Evolutionary conservation across 2,329 filamentous ascomycete species (phyloP).

Genomic region (Fusarium sp.): DNA sequence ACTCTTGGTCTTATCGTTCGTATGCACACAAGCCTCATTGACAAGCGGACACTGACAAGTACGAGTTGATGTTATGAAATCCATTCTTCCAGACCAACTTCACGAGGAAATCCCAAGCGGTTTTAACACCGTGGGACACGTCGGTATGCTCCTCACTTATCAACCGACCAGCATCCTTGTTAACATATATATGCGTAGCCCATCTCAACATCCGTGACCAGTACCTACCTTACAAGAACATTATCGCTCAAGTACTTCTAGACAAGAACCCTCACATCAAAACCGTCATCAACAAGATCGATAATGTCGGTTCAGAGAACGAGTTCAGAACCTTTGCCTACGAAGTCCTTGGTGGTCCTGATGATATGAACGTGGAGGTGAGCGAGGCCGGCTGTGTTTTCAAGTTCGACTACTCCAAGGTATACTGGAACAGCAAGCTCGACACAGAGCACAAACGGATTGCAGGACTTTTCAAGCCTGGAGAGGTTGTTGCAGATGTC

Average conservation of each 20-base stretch:
- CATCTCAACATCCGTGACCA: conserved; percentile 89
- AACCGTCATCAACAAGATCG: conserved; percentile 96
- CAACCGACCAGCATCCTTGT: neutral
- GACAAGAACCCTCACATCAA: conserved; percentile 87
- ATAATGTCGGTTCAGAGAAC: conserved; percentile 85
- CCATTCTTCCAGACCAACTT: conserved; percentile 81
- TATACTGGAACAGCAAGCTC: conserved; percentile 97
- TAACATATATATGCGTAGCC: conserved; percentile 57
- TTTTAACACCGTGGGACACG: conserved; percentile 89
- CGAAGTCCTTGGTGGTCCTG: conserved; percentile 84
- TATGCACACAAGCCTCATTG: neutral
- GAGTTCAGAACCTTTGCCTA: conserved; percentile 93
- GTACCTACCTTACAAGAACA: conserved; percentile 84
- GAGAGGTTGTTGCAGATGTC: conserved; percentile 92
- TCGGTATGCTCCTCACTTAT: conserved; percentile 62
- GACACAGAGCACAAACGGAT: conserved; percentile 89
- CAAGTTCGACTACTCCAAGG: conserved; percentile 91
- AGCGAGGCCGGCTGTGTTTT: conserved; percentile 88
- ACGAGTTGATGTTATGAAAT: conserved; percentile 80
- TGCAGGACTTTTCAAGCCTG: conserved; percentile 77
- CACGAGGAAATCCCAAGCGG: conserved; percentile 84
- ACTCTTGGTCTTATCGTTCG: conserved; percentile 85
- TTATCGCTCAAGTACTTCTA: conserved; percentile 85
- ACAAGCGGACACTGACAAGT: conserved; percentile 27
- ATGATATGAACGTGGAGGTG: conserved; percentile 85